Conservation (phyloP, 1,284 basidiomycete species). For the Leccinum glutinopallens region DNA sequence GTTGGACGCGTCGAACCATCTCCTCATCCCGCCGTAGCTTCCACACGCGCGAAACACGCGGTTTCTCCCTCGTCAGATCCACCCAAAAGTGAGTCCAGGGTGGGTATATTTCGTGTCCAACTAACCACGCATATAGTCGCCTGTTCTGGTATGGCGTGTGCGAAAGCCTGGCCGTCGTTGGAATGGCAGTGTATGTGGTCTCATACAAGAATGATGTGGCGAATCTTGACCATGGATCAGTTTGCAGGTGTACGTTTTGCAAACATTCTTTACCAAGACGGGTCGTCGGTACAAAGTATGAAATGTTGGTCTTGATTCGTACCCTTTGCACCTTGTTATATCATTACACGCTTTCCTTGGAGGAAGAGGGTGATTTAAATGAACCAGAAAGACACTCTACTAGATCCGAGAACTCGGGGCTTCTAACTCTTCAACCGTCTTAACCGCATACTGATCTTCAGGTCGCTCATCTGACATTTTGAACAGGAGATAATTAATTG, state of each 20-base stretch:
- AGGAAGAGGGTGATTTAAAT: neutral
- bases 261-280: constrained; percentile 91
- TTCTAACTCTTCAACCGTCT: too few relatives aligned
- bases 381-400: neutral
- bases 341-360: neutral
- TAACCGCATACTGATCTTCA: too few relatives aligned
- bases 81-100: constrained; percentile 63
- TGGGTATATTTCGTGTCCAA: constrained; percentile 22
- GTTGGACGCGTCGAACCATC: neutral
- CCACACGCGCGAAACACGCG: constrained; percentile 81
- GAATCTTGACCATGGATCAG: constrained; percentile 43
- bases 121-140: constrained; percentile 51
- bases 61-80: constrained; percentile 78
- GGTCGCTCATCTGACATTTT: too few relatives aligned
- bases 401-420: neutral
- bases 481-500: too few relatives aligned
- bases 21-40: constrained; percentile 49
- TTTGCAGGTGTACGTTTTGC: constrained; percentile 85
- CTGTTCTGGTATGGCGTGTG: constrained; percentile 90
- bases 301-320: constrained; percentile 19
- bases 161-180: constrained; percentile 75
- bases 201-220: constrained; percentile 1
- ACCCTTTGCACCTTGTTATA: constrained; percentile 16
- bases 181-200: constrained; percentile 76
- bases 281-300: constrained; percentile 85